Percentiles rank a stretch among this genome's conserved stretches.
phyloP scores from a whole-genome alignment of 148 eudicot genomes.

The Mesembryanthemum crystallinum region DNA sequence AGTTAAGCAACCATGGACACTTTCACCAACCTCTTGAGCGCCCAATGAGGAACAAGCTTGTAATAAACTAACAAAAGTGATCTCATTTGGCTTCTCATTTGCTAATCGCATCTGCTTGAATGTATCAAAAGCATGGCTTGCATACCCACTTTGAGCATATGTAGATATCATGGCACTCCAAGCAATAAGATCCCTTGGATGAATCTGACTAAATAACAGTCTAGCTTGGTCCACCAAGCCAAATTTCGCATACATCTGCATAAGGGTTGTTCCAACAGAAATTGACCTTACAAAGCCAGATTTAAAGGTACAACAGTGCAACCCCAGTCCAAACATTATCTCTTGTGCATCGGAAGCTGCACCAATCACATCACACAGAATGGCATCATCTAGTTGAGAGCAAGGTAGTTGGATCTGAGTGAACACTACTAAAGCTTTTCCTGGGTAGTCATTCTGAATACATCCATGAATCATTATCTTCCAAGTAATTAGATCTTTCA shows the following conservation, averaged over 20 bases:
- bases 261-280: slow-evolving; percentile 47
- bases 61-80: slow-evolving; percentile 55
- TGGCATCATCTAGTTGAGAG: slow-evolving; percentile 36
- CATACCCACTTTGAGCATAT: slow-evolving; percentile 48
- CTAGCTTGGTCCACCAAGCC: slow-evolving; percentile 36
- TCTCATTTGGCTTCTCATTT: slow-evolving; percentile 56
- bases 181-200: slow-evolving; percentile 51
- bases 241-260: slow-evolving; percentile 60
- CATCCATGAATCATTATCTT: slow-evolving; percentile 57
- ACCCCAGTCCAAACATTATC: slow-evolving; percentile 34
- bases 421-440: slow-evolving; percentile 40
- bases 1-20: slow-evolving; percentile 47
- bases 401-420: slow-evolving; percentile 29
- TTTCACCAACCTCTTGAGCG: slow-evolving; percentile 46
- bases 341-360: slow-evolving; percentile 36
- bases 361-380: slow-evolving; percentile 41
- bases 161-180: slow-evolving; percentile 70
- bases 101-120: slow-evolving; percentile 48
- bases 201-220: slow-evolving; percentile 43
- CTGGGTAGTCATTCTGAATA: slow-evolving; percentile 33
- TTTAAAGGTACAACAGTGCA: slow-evolving; percentile 44
- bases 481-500: slow-evolving; percentile 60
- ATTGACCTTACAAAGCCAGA: slow-evolving; percentile 38
- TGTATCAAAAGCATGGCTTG: slow-evolving; percentile 40
- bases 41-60: slow-evolving; percentile 53